A percentile compares a stretch with the other conserved stretches of the same genome.
Evolutionary conservation across 1,284 basidiomycete genomes (phyloP).

Genomic region (Grifola frondosa): DNA sequence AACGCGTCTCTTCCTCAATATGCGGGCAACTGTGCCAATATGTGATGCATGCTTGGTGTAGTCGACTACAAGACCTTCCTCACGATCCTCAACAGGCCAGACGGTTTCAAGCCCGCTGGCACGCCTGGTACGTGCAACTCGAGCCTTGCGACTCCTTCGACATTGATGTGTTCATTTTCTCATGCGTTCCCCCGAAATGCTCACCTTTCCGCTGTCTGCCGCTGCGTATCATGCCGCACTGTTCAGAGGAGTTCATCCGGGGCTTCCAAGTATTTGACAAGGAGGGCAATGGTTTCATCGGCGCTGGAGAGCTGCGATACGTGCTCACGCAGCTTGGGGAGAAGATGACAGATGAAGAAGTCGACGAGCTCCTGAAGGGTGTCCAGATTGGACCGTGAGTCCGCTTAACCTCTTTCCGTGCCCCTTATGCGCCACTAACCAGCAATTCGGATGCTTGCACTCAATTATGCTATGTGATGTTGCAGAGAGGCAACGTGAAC

Average conservation of each 20-base stretch:
- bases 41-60: no score
- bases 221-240: no score
- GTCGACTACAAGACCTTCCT: constrained; percentile 92
- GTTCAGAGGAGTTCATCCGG: constrained; percentile 95
- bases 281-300: constrained; percentile 96
- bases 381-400: constrained; percentile 84
- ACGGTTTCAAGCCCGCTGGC: constrained; percentile 95
- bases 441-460: no score
- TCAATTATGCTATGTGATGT: neutral
- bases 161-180: no score
- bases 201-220: no score
- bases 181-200: no score
- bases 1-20: no score
- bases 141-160: no score
- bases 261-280: constrained; percentile 99
- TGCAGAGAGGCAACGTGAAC: constrained; percentile 94
- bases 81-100: constrained; percentile 89
- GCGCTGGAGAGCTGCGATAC: constrained; percentile 89
- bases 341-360: constrained; percentile 97
- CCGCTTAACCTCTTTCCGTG: constrained; percentile 1
- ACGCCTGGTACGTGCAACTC: constrained; percentile 78
- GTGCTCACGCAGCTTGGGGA: constrained; percentile 95
- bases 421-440: neutral
- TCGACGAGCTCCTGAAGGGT: constrained; percentile 96
- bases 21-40: no score